Evolutionary conservation across 805 yeast genomes (phyloP).

Genomic region (Starmerella bombicola): DNA sequence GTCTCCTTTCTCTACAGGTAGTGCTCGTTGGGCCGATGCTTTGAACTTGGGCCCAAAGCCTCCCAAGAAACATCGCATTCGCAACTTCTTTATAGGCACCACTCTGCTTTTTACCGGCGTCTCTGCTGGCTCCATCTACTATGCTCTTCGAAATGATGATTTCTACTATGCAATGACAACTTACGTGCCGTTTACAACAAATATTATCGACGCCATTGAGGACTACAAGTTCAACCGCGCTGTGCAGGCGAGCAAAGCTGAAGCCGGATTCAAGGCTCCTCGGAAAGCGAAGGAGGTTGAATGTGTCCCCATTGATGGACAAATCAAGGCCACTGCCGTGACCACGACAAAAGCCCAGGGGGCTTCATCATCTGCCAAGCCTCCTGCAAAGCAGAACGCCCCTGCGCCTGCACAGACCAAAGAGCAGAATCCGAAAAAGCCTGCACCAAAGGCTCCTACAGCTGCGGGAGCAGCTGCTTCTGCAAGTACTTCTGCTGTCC

Average conservation of each 20-base stretch:
- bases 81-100: conserved; percentile 25
- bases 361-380: conserved; percentile 15
- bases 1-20: conserved; percentile 8
- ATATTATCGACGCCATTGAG: conserved; percentile 40
- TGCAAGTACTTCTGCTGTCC: neutral
- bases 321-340: conserved; percentile 10
- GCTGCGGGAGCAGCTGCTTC: neutral
- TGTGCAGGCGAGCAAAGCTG: neutral
- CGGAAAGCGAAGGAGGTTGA: neutral
- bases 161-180: conserved; percentile 52
- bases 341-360: too few relatives aligned
- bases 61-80: conserved; percentile 21
- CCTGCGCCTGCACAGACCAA: conserved; percentile 1
- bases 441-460: neutral
- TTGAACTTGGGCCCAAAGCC: conserved; percentile 4
- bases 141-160: conserved; percentile 43
- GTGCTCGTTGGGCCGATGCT: conserved; percentile 6
- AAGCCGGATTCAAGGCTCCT: conserved; percentile 1
- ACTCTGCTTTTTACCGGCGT: conserved; percentile 27
- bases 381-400: conserved; percentile 1
- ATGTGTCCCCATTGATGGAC: conserved; percentile 15
- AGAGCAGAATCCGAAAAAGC: conserved; percentile 1
- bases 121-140: conserved; percentile 50
- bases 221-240: conserved; percentile 26
- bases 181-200: conserved; percentile 52